phyloP scores from a whole-genome alignment of 1,139 yeast genomes.

The Geotrichum cucujoidarum region DNA sequence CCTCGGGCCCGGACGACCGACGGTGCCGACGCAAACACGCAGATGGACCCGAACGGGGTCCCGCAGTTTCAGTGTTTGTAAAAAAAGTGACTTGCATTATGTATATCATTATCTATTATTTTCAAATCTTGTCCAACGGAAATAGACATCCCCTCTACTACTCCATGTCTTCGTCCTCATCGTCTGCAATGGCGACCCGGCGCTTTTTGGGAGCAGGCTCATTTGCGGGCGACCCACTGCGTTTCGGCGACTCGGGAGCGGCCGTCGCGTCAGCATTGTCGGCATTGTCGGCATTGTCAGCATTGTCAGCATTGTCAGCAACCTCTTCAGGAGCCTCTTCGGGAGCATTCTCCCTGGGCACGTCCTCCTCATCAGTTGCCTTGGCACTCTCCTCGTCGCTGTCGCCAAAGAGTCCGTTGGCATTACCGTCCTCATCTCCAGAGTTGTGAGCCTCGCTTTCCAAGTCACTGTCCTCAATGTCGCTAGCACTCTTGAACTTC shows the following conservation, averaged over 20 bases:
- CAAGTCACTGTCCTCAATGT: conserved; percentile 23
- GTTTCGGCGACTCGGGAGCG: conserved; percentile 5
- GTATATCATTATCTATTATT: too few relatives aligned
- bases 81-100: too few relatives aligned
- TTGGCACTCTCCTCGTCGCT: conserved; percentile 19
- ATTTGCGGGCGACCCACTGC: neutral
- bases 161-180: conserved; percentile 5
- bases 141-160: neutral
- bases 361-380: conserved; percentile 21
- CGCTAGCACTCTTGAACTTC: conserved; percentile 27
- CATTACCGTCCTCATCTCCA: neutral
- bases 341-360: neutral
- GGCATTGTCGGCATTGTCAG: neutral
- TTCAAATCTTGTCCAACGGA: too few relatives aligned
- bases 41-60: too few relatives aligned
- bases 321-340: conserved; percentile 15
- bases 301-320: too few relatives aligned
- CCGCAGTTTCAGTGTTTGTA: too few relatives aligned
- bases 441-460: conserved; percentile 14
- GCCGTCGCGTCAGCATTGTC: too few relatives aligned
- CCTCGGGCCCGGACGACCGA: too few relatives aligned
- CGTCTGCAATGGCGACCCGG: conserved; percentile 3
- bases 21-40: too few relatives aligned
- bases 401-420: conserved; percentile 19
- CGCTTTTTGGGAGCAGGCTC: conserved; percentile 9